Evolutionary conservation across 768 basidiomycete species (phyloP).

Genomic region (Guyanaporus albipodus): DNA sequence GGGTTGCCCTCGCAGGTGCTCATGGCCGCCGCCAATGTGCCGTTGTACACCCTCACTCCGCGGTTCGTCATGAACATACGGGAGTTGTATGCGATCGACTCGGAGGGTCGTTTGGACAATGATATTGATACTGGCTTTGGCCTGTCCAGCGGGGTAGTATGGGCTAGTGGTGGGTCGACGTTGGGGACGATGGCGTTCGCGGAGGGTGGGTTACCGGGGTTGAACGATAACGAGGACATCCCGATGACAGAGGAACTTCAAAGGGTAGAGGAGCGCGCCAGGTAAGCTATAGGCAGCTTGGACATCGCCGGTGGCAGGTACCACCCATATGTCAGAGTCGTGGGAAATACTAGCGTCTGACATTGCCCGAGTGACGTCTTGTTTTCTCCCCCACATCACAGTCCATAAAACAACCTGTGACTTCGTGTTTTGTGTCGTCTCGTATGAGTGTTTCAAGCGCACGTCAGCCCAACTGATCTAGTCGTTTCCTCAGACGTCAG

Average conservation of each 20-base stretch:
- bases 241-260: neutral
- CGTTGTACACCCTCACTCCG: neutral
- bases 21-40: neutral
- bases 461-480: too few relatives aligned
- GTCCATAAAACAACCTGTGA: too few relatives aligned
- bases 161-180: neutral
- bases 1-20: neutral
- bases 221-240: neutral
- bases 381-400: too few relatives aligned
- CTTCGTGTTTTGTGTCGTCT: too few relatives aligned
- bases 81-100: neutral
- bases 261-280: neutral
- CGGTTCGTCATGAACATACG: conserved; percentile 1
- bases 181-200: neutral
- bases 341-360: too few relatives aligned
- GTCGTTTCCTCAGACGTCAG: too few relatives aligned
- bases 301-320: too few relatives aligned
- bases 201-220: neutral
- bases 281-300: too few relatives aligned
- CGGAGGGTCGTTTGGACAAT: neutral
- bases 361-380: too few relatives aligned
- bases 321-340: too few relatives aligned
- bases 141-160: neutral
- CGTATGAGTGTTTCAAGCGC: too few relatives aligned
- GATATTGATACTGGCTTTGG: neutral